Base-by-base conservation (phyloP, 495 filamentous ascomycete species). In the Tuber indicum region DNA sequence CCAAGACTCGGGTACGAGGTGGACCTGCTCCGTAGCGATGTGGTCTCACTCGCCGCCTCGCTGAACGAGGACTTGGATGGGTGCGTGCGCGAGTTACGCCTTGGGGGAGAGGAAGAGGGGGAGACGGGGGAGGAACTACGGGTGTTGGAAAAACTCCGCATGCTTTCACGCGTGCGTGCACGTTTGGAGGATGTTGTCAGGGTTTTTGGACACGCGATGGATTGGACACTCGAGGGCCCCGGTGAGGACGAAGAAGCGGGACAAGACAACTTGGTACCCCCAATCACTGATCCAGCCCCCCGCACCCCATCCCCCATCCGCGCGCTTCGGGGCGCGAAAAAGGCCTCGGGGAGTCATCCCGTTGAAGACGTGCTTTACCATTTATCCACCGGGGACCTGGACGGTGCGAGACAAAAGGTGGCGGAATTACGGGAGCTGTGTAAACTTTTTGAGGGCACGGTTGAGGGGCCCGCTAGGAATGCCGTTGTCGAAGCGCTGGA, bases 1-100 rank as follows among this genome's bases (percentile, higher is more conserved):
- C 90, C 92, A 76, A 89, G 96, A 16, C 87, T 99, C 36, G 93
- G 94, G 42, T 99, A 99, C 84, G 93, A 98, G 81, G 95, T 99
- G 14, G 96, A 99, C 83, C 89, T 98, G 12, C 85, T 99, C 14
- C 90, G 94, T 10, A 94, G 94, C 73, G 96, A 98, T 70, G 90
- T 91, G 0, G 94, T 97, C 78, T 86, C 91, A 9, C 85, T 99
- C 76, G 89, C 89, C 0, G 93, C 95, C 76, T 86, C 87, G 0
- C 84, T 97, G 41, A 86, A 89, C 17, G 87, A 89, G 4, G 91
- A 94, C 75, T 89, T 97, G 39, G 84, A 83, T 42, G 89, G 89
- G 75, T 94, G 97, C 75, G 87, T 92, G 9, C 90, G 90, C 0
- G 86, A 85, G 1, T 87, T 87, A 26, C 79, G 58, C 26, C 58